Evolutionary conservation across 1,284 basidiomycete genomes (phyloP), one percentile per base, ranked within the genome.

Genomic region (Rhodotorula mucilaginosa): DNA sequence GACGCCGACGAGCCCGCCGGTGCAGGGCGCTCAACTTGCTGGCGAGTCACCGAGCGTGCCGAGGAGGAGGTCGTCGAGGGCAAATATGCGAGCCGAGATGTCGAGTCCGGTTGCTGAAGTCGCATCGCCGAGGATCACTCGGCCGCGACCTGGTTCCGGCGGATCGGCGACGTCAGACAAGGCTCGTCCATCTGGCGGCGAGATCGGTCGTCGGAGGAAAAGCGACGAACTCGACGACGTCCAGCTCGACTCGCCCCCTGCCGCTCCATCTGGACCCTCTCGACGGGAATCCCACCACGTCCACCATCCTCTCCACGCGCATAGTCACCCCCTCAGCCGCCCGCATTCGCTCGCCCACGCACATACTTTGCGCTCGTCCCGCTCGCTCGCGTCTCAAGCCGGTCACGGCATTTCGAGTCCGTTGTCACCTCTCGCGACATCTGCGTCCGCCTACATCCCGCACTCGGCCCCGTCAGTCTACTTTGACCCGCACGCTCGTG

Each of bases 151-250:
- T n/a, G 51, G 23, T 23, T 52, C 54, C 10, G 54, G 29, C 3
- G 13, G 5, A 15, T 29, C 26, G n/a, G 39, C 39, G 39, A 44
- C 39, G 39, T 44, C 39, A 44, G 39, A 44, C 10, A 44, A 44
- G 39, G 2, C 39, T 12, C 54, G 54, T 26, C 65, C 65, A 23
- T 58, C 69, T 8, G 5, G 39, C 26, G 31, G 47, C 61, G 73
- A 74, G 61, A 60, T 65, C 26, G 54, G 58, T 0, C 31, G 70
- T 23, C 69, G 74, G 60, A 26, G 74, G 34, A 76, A 76, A 61
- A 74, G 72, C 56, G 74, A 74, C 44, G 74, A 76, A 59, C 74
- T 76, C 68, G 74, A 74, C 39, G 74, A 75, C 26, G 74, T 72
- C 48, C 63, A 68, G 51, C 67, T 72, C 8, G 72, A 63, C 31